phyloP scores from a whole-genome alignment of 139 green algal species.

The Mesostigma viride region DNA sequence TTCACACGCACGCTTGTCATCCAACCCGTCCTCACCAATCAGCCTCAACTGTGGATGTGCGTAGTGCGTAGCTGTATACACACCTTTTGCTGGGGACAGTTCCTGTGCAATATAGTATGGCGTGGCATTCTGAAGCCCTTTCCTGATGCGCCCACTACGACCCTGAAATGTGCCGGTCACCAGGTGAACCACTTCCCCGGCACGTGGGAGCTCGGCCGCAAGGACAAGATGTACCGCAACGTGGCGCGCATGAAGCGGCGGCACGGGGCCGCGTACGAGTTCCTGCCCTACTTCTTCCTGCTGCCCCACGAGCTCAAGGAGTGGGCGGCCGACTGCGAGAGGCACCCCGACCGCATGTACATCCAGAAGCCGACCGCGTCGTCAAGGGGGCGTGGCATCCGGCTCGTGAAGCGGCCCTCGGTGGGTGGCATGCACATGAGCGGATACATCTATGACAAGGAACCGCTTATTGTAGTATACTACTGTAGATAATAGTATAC shows the following conservation, averaged over 20 bases:
- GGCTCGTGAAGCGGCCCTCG: slow-evolving; percentile 35
- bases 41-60: too few relatives aligned
- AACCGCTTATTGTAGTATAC: too few relatives aligned
- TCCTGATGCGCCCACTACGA: too few relatives aligned
- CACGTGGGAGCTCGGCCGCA: slow-evolving; percentile 61
- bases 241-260: slow-evolving; percentile 14
- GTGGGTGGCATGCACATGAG: too few relatives aligned
- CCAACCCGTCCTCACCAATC: too few relatives aligned
- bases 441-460: too few relatives aligned
- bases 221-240: slow-evolving; percentile 43
- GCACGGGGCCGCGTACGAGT: slow-evolving; percentile 33
- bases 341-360: slow-evolving; percentile 39
- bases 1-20: too few relatives aligned
- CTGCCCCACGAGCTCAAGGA: slow-evolving; percentile 48
- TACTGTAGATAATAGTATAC: background rate
- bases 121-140: too few relatives aligned
- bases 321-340: slow-evolving; percentile 36
- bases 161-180: too few relatives aligned
- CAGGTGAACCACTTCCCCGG: slow-evolving; percentile 53
- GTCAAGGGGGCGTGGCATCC: slow-evolving; percentile 47
- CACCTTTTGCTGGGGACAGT: too few relatives aligned
- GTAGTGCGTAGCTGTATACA: too few relatives aligned
- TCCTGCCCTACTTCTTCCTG: slow-evolving; percentile 50
- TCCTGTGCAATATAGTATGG: too few relatives aligned
- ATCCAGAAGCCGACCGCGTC: slow-evolving; percentile 36